A percentile compares a stretch with the other conserved stretches of the same genome.
Evolutionary conservation across 768 basidiomycete genomes (phyloP).

Genomic region (Kwoniella botswanensis): DNA sequence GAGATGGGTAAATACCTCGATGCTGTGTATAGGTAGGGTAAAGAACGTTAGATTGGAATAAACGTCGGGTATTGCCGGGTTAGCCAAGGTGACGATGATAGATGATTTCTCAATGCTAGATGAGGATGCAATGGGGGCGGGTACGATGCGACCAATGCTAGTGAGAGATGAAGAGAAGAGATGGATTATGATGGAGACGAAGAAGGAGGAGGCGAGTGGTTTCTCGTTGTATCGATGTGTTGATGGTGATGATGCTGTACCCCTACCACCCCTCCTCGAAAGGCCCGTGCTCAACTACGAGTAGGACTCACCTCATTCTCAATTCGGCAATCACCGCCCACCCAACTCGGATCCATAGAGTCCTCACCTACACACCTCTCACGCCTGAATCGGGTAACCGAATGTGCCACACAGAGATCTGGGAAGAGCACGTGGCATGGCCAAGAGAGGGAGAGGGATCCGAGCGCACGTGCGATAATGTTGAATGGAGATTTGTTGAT

Average conservation of each 20-base stretch:
- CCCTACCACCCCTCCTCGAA: no score
- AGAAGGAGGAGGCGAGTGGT: not conserved
- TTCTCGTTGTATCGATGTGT: not conserved
- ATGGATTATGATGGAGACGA: not conserved
- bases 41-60: not conserved
- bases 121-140: not conserved
- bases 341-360: not conserved
- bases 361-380: not conserved
- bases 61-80: not conserved
- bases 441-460: not conserved
- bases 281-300: no score
- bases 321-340: not conserved
- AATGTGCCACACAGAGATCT: not conserved
- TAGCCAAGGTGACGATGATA: not conserved
- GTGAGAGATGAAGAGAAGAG: not conserved
- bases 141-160: not conserved
- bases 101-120: not conserved
- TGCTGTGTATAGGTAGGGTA: not conserved
- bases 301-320: not conserved
- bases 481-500: constrained; percentile 1
- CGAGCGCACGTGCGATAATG: constrained; percentile 28
- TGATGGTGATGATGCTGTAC: not conserved
- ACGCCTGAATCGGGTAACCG: not conserved
- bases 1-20: not conserved
- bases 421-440: not conserved